A percentile compares a stretch with the other conserved stretches of the same genome.
These are phyloP conservation scores for Antitrichia curtipendula DNA, from an alignment of 225 moss, liverwort and hornwort genomes.

Conservation along the genomic window DNA sequence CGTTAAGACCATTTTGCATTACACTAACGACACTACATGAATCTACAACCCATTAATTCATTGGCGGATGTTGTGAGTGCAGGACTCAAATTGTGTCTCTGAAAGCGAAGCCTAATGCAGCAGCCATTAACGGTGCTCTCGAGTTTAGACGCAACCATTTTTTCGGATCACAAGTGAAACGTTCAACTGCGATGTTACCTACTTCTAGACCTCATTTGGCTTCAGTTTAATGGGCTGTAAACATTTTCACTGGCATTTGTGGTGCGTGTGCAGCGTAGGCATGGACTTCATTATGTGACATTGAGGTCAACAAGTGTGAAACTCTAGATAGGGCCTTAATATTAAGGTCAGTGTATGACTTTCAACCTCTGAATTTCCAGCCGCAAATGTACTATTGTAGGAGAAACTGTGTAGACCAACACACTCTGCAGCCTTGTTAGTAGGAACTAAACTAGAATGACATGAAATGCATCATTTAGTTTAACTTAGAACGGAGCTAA, in stretches of 20 bases:
- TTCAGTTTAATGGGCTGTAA: slow-evolving; percentile 4
- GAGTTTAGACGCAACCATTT: slow-evolving; percentile 27
- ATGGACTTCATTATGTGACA: not conserved
- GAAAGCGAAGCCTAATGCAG: slow-evolving; percentile 11
- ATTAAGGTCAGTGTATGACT: not conserved
- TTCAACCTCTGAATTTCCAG: not conserved
- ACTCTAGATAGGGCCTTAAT: not conserved
- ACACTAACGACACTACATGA: not conserved
- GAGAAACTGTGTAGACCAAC: not conserved
- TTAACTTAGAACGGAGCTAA: not conserved
- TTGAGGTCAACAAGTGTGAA: not conserved
- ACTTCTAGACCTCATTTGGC: slow-evolving; percentile 12
- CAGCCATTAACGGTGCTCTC: slow-evolving; percentile 14
- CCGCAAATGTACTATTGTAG: not conserved
- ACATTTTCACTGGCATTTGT: not conserved
- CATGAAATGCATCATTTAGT: not conserved
- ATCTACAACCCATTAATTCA: not conserved
- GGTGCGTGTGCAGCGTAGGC: not conserved
- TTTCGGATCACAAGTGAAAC: slow-evolving; percentile 24
- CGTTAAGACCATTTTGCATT: not conserved
- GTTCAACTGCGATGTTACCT: slow-evolving; percentile 25
- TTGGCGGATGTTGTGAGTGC: not conserved
- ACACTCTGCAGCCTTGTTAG: not conserved
- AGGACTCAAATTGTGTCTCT: slow-evolving; percentile 30
- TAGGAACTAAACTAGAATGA: not conserved